Conservation (phyloP, 139 green algal genomes). For the Coelastrella sp. region DNA sequence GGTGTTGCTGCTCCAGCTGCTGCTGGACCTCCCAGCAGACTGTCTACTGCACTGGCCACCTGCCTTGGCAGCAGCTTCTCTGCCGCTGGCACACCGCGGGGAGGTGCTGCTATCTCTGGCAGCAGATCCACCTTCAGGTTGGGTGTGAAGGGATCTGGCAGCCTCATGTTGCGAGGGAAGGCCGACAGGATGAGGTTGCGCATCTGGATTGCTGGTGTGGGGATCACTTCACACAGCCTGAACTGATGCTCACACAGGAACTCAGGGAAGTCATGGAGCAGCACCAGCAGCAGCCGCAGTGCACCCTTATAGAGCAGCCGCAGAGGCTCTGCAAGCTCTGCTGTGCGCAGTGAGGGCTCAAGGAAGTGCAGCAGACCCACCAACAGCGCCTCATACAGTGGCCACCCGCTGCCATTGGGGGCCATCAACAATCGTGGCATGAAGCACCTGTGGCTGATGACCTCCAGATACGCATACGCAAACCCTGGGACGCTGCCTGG, state of each 20-base stretch:
- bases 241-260: slow-evolving; percentile 99
- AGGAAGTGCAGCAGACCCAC: slow-evolving; percentile 92
- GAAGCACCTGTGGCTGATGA: slow-evolving; percentile 90
- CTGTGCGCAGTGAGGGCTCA: slow-evolving; percentile 94
- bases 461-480: slow-evolving; percentile 96
- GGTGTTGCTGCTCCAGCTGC: neutral
- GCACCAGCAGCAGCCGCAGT: slow-evolving; percentile 96
- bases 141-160: slow-evolving; percentile 99
- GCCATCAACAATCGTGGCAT: slow-evolving; percentile 92
- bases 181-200: slow-evolving; percentile 97
- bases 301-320: slow-evolving; percentile 96
- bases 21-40: slow-evolving; percentile 52
- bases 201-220: slow-evolving; percentile 96
- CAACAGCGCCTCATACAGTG: slow-evolving; percentile 73
- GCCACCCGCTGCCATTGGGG: slow-evolving; percentile 71
- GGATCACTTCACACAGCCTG: slow-evolving; percentile 94
- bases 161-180: slow-evolving; percentile 97
- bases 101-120: slow-evolving; percentile 90
- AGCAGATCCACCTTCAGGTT: slow-evolving; percentile 98
- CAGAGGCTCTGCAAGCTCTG: slow-evolving; percentile 85
- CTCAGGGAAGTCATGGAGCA: slow-evolving; percentile 99
- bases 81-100: slow-evolving; percentile 76
- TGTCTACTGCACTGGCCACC: slow-evolving; percentile 82
- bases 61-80: slow-evolving; percentile 71
- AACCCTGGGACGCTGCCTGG: slow-evolving; percentile 93